Evolutionary conservation across 331 rosid species (phyloP).

Genomic region (Phaseolus coccineus): DNA sequence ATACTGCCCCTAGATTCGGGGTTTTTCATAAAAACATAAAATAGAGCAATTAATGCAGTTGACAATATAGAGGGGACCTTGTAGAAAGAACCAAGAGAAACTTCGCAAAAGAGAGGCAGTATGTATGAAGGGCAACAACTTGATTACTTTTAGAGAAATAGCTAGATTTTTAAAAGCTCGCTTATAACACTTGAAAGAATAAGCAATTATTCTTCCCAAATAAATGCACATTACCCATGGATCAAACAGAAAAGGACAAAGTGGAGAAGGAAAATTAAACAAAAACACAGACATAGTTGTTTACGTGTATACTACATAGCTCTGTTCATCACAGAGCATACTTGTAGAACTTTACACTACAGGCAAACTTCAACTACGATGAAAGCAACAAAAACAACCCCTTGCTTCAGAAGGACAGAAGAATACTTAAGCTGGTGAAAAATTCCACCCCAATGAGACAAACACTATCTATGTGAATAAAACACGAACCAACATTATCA

Average conservation of each 20-base stretch:
- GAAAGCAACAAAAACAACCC: not conserved
- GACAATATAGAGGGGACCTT: not conserved
- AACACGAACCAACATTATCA: constrained; percentile 16
- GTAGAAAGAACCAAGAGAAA: not conserved
- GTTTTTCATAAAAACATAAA: not conserved
- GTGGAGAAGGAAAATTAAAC: constrained; percentile 22
- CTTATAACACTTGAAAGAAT: not conserved
- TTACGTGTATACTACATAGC: constrained; percentile 12
- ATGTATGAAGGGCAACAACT: constrained; percentile 20
- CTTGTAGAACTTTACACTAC: constrained; percentile 9
- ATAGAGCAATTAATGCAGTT: not conserved
- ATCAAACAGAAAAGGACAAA: not conserved
- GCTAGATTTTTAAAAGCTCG: not conserved
- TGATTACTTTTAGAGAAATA: not conserved
- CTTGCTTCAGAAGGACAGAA: not conserved
- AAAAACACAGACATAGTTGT: not conserved
- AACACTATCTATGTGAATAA: constrained; percentile 23
- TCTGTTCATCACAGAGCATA: constrained; percentile 9
- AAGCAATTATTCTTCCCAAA: not conserved
- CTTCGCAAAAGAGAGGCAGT: not conserved
- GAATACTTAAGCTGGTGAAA: not conserved
- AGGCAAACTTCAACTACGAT: not conserved
- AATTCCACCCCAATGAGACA: constrained; percentile 10
- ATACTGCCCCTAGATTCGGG: not conserved
- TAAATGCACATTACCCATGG: not conserved